phyloP scores from a whole-genome alignment of 2,329 filamentous ascomycete genomes.

The Trichophyton equinum region DNA sequence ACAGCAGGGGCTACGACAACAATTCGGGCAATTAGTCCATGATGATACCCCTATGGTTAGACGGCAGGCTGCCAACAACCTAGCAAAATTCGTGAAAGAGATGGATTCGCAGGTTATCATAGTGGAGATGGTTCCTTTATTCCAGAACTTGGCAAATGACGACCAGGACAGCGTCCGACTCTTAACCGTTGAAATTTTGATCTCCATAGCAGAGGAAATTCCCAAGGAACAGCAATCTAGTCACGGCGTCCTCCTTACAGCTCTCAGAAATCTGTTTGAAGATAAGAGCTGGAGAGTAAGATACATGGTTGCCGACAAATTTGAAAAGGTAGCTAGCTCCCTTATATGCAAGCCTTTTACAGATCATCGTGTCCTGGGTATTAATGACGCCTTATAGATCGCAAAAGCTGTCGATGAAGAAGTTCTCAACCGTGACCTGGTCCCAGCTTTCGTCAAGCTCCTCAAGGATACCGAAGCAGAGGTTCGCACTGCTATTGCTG shows the following conservation, averaged over 20 bases:
- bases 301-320: constrained; percentile 98
- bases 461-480: constrained; percentile 97
- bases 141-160: constrained; percentile 90
- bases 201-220: constrained; percentile 90
- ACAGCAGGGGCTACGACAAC: constrained; percentile 81
- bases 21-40: constrained; percentile 86
- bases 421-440: constrained; percentile 82
- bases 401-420: constrained; percentile 97
- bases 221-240: constrained; percentile 97
- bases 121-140: constrained; percentile 97
- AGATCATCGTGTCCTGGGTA: neutral
- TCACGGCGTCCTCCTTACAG: constrained; percentile 82
- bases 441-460: constrained; percentile 93
- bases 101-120: constrained; percentile 87
- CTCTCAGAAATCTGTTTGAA: constrained; percentile 84
- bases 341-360: neutral
- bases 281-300: constrained; percentile 99
- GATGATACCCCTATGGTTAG: constrained; percentile 99
- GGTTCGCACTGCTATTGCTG: constrained; percentile 90
- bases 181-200: constrained; percentile 89
- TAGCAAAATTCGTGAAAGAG: constrained; percentile 95
- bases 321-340: constrained; percentile 65
- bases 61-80: constrained; percentile 88
- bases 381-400: constrained; percentile 46
- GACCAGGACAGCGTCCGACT: constrained; percentile 96